Percentiles rank a stretch among this genome's conserved stretches.
Evolutionary conservation across 2,329 filamentous ascomycete genomes (phyloP).

Genomic region (Periconia macrospinosa): DNA sequence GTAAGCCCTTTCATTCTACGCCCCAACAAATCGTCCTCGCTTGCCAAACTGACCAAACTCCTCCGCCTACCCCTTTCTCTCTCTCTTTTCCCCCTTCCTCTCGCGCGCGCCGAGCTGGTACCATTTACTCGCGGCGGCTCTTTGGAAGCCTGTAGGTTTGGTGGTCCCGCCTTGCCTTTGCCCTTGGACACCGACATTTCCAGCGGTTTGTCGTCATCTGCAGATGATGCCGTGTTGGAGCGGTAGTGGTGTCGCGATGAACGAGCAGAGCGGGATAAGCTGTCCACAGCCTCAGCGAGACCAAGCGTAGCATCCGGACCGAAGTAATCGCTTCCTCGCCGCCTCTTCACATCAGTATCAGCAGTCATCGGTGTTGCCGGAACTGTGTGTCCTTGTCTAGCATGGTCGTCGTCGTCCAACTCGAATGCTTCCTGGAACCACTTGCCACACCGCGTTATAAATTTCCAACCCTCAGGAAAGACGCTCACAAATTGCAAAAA

Average conservation of each 20-base stretch:
- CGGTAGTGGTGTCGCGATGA: constrained; percentile 49
- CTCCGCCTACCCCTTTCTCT: constrained; percentile 38
- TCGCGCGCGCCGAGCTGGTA: constrained; percentile 13
- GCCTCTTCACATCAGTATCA: not conserved
- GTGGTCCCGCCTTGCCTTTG: constrained; percentile 20
- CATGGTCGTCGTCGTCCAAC: constrained; percentile 34
- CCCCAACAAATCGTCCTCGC: constrained; percentile 52
- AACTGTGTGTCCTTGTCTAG: constrained; percentile 36
- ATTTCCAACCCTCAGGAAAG: constrained; percentile 88
- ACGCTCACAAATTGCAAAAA: constrained; percentile 89
- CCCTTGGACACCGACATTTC: constrained; percentile 65
- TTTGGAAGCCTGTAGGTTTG: constrained; percentile 5
- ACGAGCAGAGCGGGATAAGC: constrained; percentile 32
- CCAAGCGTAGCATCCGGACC: constrained; percentile 67
- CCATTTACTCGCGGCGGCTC: constrained; percentile 3
- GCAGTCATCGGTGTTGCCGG: constrained; percentile 1
- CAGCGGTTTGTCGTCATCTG: constrained; percentile 77
- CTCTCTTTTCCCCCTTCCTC: constrained; percentile 30
- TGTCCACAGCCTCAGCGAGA: constrained; percentile 73
- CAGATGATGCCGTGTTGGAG: constrained; percentile 62
- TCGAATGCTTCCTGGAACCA: constrained; percentile 84
- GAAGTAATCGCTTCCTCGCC: constrained; percentile 67
- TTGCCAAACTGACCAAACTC: constrained; percentile 50
- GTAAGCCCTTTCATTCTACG: constrained; percentile 53
- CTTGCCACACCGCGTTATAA: constrained; percentile 73